Evolutionary conservation across 345 rosid genomes (phyloP), one percentile per base, ranked within the genome.

Genomic region (Hibiscus mutabilis): DNA sequence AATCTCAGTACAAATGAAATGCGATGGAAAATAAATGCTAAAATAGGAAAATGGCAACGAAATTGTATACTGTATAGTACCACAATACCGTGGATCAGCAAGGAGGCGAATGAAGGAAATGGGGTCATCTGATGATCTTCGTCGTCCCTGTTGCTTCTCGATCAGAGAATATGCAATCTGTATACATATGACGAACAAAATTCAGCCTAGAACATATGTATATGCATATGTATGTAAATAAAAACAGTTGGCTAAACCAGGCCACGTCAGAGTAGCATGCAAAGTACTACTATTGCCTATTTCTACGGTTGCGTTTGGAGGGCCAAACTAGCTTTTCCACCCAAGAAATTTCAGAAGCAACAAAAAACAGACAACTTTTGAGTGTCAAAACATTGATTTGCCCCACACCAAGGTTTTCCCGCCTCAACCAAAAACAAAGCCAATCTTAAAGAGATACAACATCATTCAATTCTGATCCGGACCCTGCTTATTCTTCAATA

Each of bases 21-120:
- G 74, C 1, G 4, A 40, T 63, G 55, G 59, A 49, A 47, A 75
- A 47, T 44, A 69, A 46, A 40, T 3, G 61, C 60, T 15, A 27
- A 44, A 61, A 61, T 10, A 35, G 64, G 77, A 73, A 76, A 76
- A 58, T 62, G 18, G 2, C 73, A 77, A 77, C 82, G 79, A 79
- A 70, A 73, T 46, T 70, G 73, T 74, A 82, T 66, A 73, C 40
- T 70, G 73, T 74, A 82, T 66, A 71, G 74, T 91, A 94, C 96
- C 98, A 77, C 97, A 88, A 82, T 91, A 94, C 67, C 90, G 86
- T 80, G 97, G 91, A 86, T 91, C 98, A 51, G 96, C 97, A 59
- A 94, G 96, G 69, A 94, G 95, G 49, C 87, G 82, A 73, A 94
- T 96, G 82, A 94, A 91, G 29, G 98, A 94, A 81, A 94, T 90